Conservation (phyloP, 371 early-diverging fungal genomes). For the Cladochytrium tenue region DNA sequence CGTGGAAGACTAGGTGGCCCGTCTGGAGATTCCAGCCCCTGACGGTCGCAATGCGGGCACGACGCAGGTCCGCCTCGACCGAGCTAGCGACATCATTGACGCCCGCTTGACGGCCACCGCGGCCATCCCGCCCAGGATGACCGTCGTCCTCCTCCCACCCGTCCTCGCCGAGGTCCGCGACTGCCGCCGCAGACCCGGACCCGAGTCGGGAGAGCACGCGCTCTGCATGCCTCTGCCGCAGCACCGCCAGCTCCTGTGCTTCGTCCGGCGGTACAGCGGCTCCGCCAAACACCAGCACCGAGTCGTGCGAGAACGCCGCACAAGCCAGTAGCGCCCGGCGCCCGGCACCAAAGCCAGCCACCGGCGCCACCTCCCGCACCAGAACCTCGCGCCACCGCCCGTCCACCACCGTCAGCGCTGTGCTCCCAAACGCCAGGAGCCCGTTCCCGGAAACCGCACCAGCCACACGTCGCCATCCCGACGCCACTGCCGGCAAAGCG, state of each 20-base stretch:
- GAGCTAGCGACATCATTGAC: no score
- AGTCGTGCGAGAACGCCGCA: slow-evolving; percentile 14
- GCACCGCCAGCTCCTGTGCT: slow-evolving; percentile 22
- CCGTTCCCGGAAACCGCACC: slow-evolving; percentile 16
- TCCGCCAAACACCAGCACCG: slow-evolving; percentile 14
- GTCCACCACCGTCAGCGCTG: slow-evolving; percentile 18
- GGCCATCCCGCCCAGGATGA: no score
- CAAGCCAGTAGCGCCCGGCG: slow-evolving; percentile 23
- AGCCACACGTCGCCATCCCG: slow-evolving; percentile 19
- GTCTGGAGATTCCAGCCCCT: slow-evolving; percentile 26
- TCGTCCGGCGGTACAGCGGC: slow-evolving; percentile 26
- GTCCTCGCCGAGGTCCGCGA: no score
- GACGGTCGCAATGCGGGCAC: slow-evolving; percentile 11
- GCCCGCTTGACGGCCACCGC: no score
- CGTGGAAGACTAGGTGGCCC: slow-evolving; percentile 20
- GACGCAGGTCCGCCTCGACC: slow-evolving; percentile 19
- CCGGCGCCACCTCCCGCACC: slow-evolving; percentile 10
- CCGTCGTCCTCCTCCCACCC: no score
- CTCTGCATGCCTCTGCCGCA: no score
- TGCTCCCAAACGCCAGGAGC: slow-evolving; percentile 21
- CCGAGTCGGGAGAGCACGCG: no score
- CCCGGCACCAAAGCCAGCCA: slow-evolving; percentile 13
- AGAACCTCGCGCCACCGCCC: slow-evolving; percentile 20
- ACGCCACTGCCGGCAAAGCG: background rate
- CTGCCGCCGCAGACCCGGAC: no score